Evolutionary conservation across 495 filamentous ascomycete genomes (phyloP).

Genomic region (Hypoxylon lienhwacheense): DNA sequence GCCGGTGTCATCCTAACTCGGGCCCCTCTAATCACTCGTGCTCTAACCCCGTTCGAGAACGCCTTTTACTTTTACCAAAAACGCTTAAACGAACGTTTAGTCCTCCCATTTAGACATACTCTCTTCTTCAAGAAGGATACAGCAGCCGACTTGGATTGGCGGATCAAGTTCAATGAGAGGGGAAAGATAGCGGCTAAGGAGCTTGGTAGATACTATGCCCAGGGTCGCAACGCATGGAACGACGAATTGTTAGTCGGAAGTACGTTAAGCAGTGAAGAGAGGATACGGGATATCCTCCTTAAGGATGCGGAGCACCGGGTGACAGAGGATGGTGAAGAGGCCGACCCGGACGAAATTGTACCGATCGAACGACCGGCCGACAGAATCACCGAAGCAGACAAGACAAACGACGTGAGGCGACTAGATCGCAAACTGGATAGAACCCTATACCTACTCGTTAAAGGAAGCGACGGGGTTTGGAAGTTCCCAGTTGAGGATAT

Average conservation of each 20-base stretch:
- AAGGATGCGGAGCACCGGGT: slow-evolving; percentile 73
- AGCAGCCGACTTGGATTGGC: slow-evolving; percentile 83
- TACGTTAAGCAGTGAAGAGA: slow-evolving; percentile 58
- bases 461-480: slow-evolving; percentile 69
- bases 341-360: slow-evolving; percentile 62
- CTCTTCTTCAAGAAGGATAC: slow-evolving; percentile 97
- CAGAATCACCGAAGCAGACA: slow-evolving; percentile 78
- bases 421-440: slow-evolving; percentile 73
- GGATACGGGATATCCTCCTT: slow-evolving; percentile 59
- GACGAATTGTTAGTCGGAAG: slow-evolving; percentile 85
- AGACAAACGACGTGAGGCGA: slow-evolving; percentile 69
- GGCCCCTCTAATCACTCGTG: slow-evolving; percentile 81
- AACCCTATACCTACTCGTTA: slow-evolving; percentile 86
- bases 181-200: slow-evolving; percentile 72
- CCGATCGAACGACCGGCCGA: slow-evolving; percentile 70
- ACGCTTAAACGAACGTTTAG: slow-evolving; percentile 90
- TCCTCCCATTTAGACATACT: slow-evolving; percentile 83
- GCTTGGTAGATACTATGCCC: slow-evolving; percentile 82
- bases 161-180: slow-evolving; percentile 76
- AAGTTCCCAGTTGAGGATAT: slow-evolving; percentile 73
- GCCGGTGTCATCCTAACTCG: slow-evolving; percentile 84
- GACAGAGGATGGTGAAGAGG: slow-evolving; percentile 63
- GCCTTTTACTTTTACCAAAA: slow-evolving; percentile 95
- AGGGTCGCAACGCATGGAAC: slow-evolving; percentile 78
- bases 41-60: slow-evolving; percentile 84